Percentiles rank a stretch among this genome's conserved stretches.
phyloP scores from a whole-genome alignment of 805 yeast species.

The Yarrowia phangngaensis region DNA sequence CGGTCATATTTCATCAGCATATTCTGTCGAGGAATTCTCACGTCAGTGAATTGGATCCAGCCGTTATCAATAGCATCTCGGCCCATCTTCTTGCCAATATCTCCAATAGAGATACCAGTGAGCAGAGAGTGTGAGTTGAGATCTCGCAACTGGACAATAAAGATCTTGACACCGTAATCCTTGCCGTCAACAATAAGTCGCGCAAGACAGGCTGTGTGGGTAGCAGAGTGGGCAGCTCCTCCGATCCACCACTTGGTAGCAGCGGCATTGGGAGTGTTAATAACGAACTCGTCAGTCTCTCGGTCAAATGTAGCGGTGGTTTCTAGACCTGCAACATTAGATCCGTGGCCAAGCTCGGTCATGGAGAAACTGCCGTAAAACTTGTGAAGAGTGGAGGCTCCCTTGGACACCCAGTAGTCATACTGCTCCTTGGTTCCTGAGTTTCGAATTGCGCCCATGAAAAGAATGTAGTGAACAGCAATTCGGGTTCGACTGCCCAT shows the following conservation, averaged over 20 bases:
- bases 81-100: slow-evolving; percentile 94
- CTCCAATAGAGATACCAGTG: slow-evolving; percentile 84
- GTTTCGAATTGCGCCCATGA: slow-evolving; percentile 75
- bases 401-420: slow-evolving; percentile 73
- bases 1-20: slow-evolving; percentile 78
- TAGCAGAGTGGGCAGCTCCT: slow-evolving; percentile 93
- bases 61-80: slow-evolving; percentile 95
- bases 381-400: slow-evolving; percentile 40
- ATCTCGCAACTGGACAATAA: slow-evolving; percentile 86
- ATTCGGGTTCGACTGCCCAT: slow-evolving; percentile 77
- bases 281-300: slow-evolving; percentile 59
- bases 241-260: slow-evolving; percentile 99
- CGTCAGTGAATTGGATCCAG: slow-evolving; percentile 88
- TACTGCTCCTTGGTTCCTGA: slow-evolving; percentile 83
- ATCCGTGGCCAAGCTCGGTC: slow-evolving; percentile 93
- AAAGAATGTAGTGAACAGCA: slow-evolving; percentile 85
- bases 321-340: slow-evolving; percentile 88
- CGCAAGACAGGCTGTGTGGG: slow-evolving; percentile 79
- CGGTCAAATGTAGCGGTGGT: slow-evolving; percentile 80
- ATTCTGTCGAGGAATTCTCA: slow-evolving; percentile 74
- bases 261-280: slow-evolving; percentile 83
- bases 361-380: slow-evolving; percentile 83
- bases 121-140: slow-evolving; percentile 57
- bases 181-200: slow-evolving; percentile 73
- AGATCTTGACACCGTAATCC: slow-evolving; percentile 89